Percentiles rank a stretch among this genome's conserved stretches.
Conservation (phyloP, 148 eudicot species). For the Heliamphora exappendiculata region DNA sequence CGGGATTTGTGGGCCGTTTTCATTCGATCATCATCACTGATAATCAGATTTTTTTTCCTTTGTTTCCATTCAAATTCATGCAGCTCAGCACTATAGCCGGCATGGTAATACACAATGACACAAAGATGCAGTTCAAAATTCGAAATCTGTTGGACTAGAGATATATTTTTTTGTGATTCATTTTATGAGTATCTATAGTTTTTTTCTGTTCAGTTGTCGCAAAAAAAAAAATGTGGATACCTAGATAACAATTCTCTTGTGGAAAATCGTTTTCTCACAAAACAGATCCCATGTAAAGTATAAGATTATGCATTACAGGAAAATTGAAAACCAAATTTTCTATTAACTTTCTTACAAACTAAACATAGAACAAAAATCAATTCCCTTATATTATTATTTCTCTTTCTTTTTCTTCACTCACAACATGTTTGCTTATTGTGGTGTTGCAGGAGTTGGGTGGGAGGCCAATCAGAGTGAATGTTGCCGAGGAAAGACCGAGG, state of each 20-base stretch:
- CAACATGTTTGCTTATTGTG: neutral
- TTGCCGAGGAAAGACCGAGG: conserved; percentile 43
- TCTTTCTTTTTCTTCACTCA: too few species aligned
- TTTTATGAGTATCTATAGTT: neutral
- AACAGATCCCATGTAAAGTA: too few species aligned
- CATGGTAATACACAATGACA: neutral
- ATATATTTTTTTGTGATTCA: neutral
- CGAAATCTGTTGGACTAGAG: neutral
- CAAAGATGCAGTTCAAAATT: neutral
- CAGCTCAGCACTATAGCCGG: neutral
- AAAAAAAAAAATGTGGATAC: too few species aligned
- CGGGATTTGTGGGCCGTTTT: too few species aligned
- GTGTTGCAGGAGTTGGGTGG: conserved; percentile 41
- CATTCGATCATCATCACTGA: neutral
- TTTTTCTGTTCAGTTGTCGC: too few species aligned
- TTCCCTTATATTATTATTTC: too few species aligned
- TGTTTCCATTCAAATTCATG: neutral
- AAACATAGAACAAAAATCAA: too few species aligned
- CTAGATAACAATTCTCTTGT: too few species aligned
- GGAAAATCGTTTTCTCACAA: too few species aligned
- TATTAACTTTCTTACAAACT: too few species aligned
- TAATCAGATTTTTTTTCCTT: neutral
- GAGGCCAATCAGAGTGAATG: conserved; percentile 40
- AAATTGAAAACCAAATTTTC: too few species aligned
- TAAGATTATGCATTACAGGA: too few species aligned